Evolutionary conservation across 2,329 filamentous ascomycete genomes (phyloP), one percentile per base, ranked within the genome.

Genomic region (Drechmeria coniospora): DNA sequence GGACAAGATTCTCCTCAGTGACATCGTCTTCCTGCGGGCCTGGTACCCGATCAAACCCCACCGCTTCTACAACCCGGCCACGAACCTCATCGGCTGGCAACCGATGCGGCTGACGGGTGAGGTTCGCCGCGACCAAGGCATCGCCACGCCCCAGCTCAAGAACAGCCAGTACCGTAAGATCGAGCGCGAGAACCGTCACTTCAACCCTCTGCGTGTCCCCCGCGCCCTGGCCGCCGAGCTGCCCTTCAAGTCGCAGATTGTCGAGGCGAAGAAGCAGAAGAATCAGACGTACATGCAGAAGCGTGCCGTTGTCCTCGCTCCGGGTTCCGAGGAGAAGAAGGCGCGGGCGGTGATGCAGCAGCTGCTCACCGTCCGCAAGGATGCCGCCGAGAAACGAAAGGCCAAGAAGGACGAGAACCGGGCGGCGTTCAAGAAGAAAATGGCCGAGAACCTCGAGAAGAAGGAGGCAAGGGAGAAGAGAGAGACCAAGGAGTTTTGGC

Each of bases 31-130:
- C 63, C 59, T 98, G 21, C 73, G 90, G 26, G 87, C 90, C 2
- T 98, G 92, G 92, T 95, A 92, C 54, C 83, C 90, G 8, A 76
- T 98, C 53, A 84, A 84, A 46, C 90, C 90, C 2, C 84, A 84
- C 53, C 77, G 86, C 32, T 98, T 93, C 68, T 94, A 94, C 64
- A 94, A 95, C 54, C 81, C 84, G 1, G 86, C 92, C 30, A 90
- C 83, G 33, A 93, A 98, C 54, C 69, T 95, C 21, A 67, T 95
- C 33, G 82, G 80, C 35, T 95, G 90, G 90, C 71, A 79, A 45
- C 74, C 77, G 30, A 98, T 98, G 90, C 79, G 90, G 15, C 64
- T 94, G 21, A 95, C 90, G 0, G 90, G 90, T 32, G 74, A 93
- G 57, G 79, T 98, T 38, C 82, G 90, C 23, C 74, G 74, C 24